Conservation (phyloP, 2,329 filamentous ascomycete species). For the Penicillium sp. region DNA sequence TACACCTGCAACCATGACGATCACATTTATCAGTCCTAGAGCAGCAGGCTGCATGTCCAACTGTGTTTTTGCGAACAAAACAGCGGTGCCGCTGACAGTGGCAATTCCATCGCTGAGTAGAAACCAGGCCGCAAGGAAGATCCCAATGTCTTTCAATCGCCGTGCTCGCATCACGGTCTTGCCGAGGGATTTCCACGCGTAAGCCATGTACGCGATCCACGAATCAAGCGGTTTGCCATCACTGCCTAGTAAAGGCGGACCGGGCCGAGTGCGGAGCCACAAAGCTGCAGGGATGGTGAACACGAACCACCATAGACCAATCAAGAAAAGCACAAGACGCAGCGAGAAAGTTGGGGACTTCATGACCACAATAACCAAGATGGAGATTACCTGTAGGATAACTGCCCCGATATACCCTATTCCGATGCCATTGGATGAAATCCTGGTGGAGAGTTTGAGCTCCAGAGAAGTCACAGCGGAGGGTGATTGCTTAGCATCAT, state of each 20-base stretch:
- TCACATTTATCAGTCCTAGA: slow-evolving; percentile 89
- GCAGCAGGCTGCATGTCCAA: slow-evolving; percentile 87
- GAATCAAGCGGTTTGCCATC: slow-evolving; percentile 46
- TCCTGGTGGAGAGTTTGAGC: slow-evolving; percentile 80
- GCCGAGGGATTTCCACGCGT: slow-evolving; percentile 84
- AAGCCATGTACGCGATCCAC: slow-evolving; percentile 73
- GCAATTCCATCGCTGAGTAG: slow-evolving; percentile 91
- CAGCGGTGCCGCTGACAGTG: slow-evolving; percentile 90
- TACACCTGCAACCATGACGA: slow-evolving; percentile 81
- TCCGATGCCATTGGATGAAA: slow-evolving; percentile 89
- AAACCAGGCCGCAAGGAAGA: slow-evolving; percentile 93
- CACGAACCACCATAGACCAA: slow-evolving; percentile 89
- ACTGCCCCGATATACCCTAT: slow-evolving; percentile 90
- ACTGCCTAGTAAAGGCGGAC: slow-evolving; percentile 66
- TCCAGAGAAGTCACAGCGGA: slow-evolving; percentile 55
- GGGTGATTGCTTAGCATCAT: slow-evolving; percentile 5
- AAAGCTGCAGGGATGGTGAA: slow-evolving; percentile 88
- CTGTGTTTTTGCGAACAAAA: slow-evolving; percentile 92
- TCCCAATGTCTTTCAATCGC: slow-evolving; percentile 73
- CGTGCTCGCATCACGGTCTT: slow-evolving; percentile 76
- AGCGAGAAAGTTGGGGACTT: slow-evolving; percentile 82
- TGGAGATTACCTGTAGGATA: slow-evolving; percentile 78
- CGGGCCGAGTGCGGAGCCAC: slow-evolving; percentile 85
- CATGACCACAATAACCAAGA: slow-evolving; percentile 72
- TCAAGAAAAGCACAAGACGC: slow-evolving; percentile 79